A percentile compares a stretch with the other conserved stretches of the same genome.
phyloP scores from a whole-genome alignment of 805 yeast genomes.

The Metschnikowia corniflorae region DNA sequence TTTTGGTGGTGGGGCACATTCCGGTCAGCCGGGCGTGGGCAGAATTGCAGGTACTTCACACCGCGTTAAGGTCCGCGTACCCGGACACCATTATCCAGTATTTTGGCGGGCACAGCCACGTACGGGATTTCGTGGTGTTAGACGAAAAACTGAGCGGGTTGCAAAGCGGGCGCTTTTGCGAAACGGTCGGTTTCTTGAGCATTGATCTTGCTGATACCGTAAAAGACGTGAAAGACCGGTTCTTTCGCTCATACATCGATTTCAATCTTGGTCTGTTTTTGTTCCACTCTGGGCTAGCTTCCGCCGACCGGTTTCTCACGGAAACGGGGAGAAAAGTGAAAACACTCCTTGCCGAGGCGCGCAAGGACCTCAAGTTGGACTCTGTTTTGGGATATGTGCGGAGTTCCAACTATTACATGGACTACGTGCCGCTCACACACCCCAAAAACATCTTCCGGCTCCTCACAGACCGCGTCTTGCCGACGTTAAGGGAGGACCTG shows the following conservation, averaged over 20 bases:
- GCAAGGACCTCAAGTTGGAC: constrained; percentile 52
- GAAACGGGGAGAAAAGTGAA: constrained; percentile 48
- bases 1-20: constrained; percentile 75
- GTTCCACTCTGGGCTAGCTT: constrained; percentile 48
- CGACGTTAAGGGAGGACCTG: constrained; percentile 34
- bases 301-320: constrained; percentile 46
- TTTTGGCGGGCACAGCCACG: constrained; percentile 93
- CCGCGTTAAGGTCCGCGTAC: constrained; percentile 50
- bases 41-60: constrained; percentile 49
- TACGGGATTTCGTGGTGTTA: constrained; percentile 72
- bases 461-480: constrained; percentile 55
- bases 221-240: constrained; percentile 19
- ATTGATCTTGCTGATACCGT: constrained; percentile 32
- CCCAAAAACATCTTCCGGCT: constrained; percentile 56
- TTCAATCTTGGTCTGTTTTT: constrained; percentile 71
- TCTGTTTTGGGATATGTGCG: constrained; percentile 64
- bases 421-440: constrained; percentile 53
- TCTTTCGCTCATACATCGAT: constrained; percentile 72
- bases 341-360: constrained; percentile 37
- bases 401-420: constrained; percentile 54
- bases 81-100: constrained; percentile 72
- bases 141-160: constrained; percentile 70
- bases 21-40: constrained; percentile 56
- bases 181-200: constrained; percentile 87
- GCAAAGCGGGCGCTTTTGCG: constrained; percentile 93